These are phyloP conservation scores for Persicaria tinctoria DNA, from an alignment of 148 eudicot genomes.

Conservation along the genomic window DNA sequence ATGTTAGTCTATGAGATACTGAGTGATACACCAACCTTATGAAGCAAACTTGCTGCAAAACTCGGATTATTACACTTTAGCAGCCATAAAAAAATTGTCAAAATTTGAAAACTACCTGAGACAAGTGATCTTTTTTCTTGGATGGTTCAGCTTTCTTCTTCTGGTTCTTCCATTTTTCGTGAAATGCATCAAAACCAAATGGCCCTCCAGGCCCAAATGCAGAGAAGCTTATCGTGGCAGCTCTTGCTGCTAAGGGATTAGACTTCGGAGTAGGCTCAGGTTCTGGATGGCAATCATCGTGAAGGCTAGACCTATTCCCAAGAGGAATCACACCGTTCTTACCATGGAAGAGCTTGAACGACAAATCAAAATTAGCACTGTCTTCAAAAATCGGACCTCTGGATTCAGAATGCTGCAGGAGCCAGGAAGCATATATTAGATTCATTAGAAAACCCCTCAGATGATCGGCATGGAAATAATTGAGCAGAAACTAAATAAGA, in stretches of 20 bases:
- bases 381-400: slow-evolving; percentile 88
- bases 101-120: slow-evolving; percentile 28
- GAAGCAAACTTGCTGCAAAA: too few species aligned
- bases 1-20: background rate
- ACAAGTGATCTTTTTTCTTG: slow-evolving; percentile 22
- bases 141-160: slow-evolving; percentile 42
- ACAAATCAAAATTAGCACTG: slow-evolving; percentile 60
- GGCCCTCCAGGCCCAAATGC: slow-evolving; percentile 77
- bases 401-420: slow-evolving; percentile 5
- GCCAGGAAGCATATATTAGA: too few species aligned
- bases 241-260: slow-evolving; percentile 56
- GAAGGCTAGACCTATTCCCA: slow-evolving; percentile 22
- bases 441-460: too few species aligned
- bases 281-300: slow-evolving; percentile 19
- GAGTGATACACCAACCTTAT: too few species aligned
- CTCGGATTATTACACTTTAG: too few species aligned
- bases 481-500: too few species aligned
- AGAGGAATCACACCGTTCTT: slow-evolving; percentile 78
- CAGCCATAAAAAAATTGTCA: too few species aligned
- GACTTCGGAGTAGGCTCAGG: slow-evolving; percentile 29
- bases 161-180: slow-evolving; percentile 38
- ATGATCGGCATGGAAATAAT: background rate
- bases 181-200: slow-evolving; percentile 49
- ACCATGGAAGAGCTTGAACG: slow-evolving; percentile 73
- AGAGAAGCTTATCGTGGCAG: slow-evolving; percentile 67